Base-by-base conservation (phyloP, 192 early-diverging fungal species). In the Haplosporangium gracile region DNA sequence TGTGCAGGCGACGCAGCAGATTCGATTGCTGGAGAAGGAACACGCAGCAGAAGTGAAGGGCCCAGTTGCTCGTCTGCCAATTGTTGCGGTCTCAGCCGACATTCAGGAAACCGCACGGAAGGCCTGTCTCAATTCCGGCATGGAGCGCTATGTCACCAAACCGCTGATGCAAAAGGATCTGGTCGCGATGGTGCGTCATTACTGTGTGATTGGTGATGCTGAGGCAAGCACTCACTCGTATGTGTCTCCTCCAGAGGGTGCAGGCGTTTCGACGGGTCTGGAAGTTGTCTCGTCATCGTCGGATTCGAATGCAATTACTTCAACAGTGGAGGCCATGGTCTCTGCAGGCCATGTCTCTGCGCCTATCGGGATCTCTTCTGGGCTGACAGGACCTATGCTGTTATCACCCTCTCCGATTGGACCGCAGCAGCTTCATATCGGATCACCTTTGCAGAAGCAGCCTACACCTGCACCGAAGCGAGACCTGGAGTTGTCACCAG, bases 71-170 rank as follows among this genome's bases (percentile, higher is more conserved):
- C 74, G 81, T 15, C 75, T 91, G 34, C 88, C 90, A 22, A 79
- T 91, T 38, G 88, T 91, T 32, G 90, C 90, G 0, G 81, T 91
- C 36, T 89, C 89, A 29, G 90, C 90, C 2, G 90, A 91, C 65
- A 87, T 91, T 70, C 89, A 90, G 80, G 79, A 81, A 38, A 87
- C 89, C 5, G 89, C 90, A 0, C 82, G 86, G 5, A 88, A 80
- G 39, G 80, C 88, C 9, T 92, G 90, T 36, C 74, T 89, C 43
- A 76, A 90, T 42, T 89, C 90, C 3, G 89, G 89, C 5, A 92
- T 92, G 91, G 90, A 92, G 51, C 85, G 88, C 4, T 90, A 92
- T 77, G 80, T 90, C 18, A 91, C 90, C 7, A 91, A 91, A 32
- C 90, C 90, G 0, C 70, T 91, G 78, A 91, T 90, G 78, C 82